Conservation (phyloP, 305 asterid species). For the Stenogyne calaminthoides region DNA sequence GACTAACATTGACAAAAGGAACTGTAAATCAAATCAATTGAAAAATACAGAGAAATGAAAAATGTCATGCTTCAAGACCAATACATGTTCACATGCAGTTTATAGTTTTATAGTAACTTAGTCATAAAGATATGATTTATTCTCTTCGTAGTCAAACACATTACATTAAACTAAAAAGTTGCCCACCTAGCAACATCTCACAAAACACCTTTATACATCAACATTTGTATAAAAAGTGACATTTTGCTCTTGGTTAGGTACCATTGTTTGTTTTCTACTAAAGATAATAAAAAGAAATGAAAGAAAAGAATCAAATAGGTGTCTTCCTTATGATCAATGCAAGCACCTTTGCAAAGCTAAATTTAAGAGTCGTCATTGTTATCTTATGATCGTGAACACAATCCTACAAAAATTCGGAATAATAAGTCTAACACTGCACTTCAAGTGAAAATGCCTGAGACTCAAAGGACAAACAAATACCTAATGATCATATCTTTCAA, state of each 20-base stretch:
- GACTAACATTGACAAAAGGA: not conserved
- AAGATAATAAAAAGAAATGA: not conserved
- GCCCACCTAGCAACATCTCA: not conserved
- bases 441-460: not conserved
- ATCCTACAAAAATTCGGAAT: not conserved
- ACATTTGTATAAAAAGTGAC: not conserved
- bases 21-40: not conserved
- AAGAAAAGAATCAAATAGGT: conserved; percentile 3
- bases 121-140: not conserved
- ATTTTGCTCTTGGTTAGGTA: conserved; percentile 7
- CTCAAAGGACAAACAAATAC: not conserved
- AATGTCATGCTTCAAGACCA: not conserved
- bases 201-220: no score
- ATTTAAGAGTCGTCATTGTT: not conserved
- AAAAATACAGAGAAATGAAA: not conserved
- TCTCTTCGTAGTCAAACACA: not conserved
- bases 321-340: conserved; percentile 10
- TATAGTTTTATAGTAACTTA: conserved; percentile 10
- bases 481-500: not conserved
- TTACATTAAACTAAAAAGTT: not conserved
- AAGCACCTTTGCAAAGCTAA: conserved; percentile 21
- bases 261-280: not conserved
- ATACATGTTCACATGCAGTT: not conserved
- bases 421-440: not conserved
- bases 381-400: not conserved